Percentiles rank a stretch among this genome's conserved stretches.
phyloP scores from a whole-genome alignment of 441 rosid genomes.

The Isatis lusitanica region DNA sequence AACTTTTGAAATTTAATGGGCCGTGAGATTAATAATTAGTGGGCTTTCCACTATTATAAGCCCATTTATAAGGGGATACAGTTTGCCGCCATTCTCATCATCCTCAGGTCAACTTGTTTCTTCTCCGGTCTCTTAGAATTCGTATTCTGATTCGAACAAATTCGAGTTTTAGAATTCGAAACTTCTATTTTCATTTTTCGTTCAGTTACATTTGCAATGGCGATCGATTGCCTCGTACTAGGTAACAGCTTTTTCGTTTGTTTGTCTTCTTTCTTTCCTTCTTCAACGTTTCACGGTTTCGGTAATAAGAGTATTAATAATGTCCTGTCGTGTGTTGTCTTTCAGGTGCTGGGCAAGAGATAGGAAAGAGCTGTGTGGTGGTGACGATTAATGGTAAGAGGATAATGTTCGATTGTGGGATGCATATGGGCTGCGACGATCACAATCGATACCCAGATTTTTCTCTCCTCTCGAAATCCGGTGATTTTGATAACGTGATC shows the following conservation, averaged over 20 bases:
- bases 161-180: neutral
- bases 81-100: conserved; percentile 25
- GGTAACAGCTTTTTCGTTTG: conserved; percentile 36
- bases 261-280: neutral
- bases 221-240: conserved; percentile 69
- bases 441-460: conserved; percentile 86
- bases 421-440: conserved; percentile 94
- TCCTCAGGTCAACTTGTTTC: neutral
- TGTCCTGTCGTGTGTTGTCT: neutral
- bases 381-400: conserved; percentile 80
- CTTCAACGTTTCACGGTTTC: neutral
- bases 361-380: conserved; percentile 93
- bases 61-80: neutral
- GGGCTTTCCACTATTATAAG: neutral
- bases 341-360: conserved; percentile 92
- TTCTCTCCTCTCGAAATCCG: conserved; percentile 58
- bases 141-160: neutral
- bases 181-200: neutral
- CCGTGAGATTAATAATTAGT: neutral
- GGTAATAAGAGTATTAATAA: neutral
- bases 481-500: conserved; percentile 56
- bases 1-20: neutral
- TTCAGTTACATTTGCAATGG: conserved; percentile 38
- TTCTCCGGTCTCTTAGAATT: neutral
- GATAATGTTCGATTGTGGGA: conserved; percentile 96